Base-by-base conservation (phyloP, 148 eudicot genomes). In the Dysphania ambrosioides region DNA sequence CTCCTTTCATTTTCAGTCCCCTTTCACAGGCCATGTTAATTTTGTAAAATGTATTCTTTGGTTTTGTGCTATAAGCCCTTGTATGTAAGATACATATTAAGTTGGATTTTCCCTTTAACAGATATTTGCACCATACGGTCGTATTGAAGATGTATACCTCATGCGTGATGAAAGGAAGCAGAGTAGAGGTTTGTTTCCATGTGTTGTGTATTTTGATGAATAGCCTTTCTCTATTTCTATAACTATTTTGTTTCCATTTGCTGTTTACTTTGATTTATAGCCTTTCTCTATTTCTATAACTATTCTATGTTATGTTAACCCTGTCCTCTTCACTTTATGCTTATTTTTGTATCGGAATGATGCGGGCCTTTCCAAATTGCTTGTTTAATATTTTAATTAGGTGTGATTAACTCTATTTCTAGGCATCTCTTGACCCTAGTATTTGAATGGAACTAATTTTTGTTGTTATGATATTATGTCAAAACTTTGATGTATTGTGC, bases 111-210 rank as follows among this genome's bases (percentile, higher is more conserved):
- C 16, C 26, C 26, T 4, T 77, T 75, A n/a, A 40, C 89, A 95
- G 98, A 89, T 95, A 11, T 95, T 95, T 82, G 78, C 78, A 72
- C 92, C 96, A 23, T 95, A 85, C 81, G 98, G 98, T 72, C 87
- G 88, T 68, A 88, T 90, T 58, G 97, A 95, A 72, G 98, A 95
- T 81, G 97, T 95, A 66, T 95, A 95, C 85, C 93, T 95, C 68
- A 90, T 95, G 98, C 98, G 98, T 66, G 98, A 95, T 84, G 98
- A 95, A 77, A 82, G 84, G 81, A 92, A 87, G 82, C 96, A 92
- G 82, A 95, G 97, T 80, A 89, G 96, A 82, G 98, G 98, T 95
- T 82, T 73, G 89, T 77, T 55, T 11, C n/a, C 15, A 34, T 34
- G 2, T 32, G 70, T 53, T 47, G 23, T 11, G 23, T 61, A 35